Evolutionary conservation across 192 early-diverging fungal species (phyloP), one percentile per base, ranked within the genome.

Genomic region (Umbelopsis vinacea): DNA sequence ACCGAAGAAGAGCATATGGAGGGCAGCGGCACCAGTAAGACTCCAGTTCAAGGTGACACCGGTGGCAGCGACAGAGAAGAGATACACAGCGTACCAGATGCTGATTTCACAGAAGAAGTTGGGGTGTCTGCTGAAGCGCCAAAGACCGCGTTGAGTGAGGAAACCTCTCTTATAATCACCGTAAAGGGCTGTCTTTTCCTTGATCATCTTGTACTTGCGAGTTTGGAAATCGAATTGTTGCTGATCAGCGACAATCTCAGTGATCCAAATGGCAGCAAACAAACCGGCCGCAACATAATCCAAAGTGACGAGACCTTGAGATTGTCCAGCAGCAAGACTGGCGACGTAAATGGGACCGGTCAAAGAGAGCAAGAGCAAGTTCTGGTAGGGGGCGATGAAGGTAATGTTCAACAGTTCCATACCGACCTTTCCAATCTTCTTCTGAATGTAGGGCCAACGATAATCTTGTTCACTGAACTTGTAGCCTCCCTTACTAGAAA

Each of bases 101-200:
- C 77, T 76, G 72, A 87, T 86, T 71, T 96, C 96, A 74, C 88
- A 89, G 66, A 92, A 91, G 74, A 93, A 93, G 78, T 96, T 95
- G 50, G 94, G 91, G 70, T 98, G 96, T 21, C 96, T 84, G 33
- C 83, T 87, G 72, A 82, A 93, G 17, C 76, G 66, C 75, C 90
- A 98, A 66, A 96, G 68, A 9, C 95, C 96, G 1, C 68, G 70
- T 6, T 82, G 63, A 40, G 86, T 88, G 46, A 88, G 82, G 82
- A 95, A 98, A 1, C 94, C 95, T 21, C 84, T 71, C 26, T 79
- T 73, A 15, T 79, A 77, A 50, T 91, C 86, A 0, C 82, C 83
- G 6, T 46, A 74, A 17, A 84, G 68, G 8, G 45, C 46, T 21
- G 57, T 15, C 47, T 70, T 47, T 17, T 75, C 67, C 0, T 46